Percentiles rank a stretch among this genome's conserved stretches.
These are phyloP conservation scores for Aspergillus oerlinghausenensis DNA, from an alignment of 2,329 filamentous ascomycete genomes.

Conservation along the genomic window DNA sequence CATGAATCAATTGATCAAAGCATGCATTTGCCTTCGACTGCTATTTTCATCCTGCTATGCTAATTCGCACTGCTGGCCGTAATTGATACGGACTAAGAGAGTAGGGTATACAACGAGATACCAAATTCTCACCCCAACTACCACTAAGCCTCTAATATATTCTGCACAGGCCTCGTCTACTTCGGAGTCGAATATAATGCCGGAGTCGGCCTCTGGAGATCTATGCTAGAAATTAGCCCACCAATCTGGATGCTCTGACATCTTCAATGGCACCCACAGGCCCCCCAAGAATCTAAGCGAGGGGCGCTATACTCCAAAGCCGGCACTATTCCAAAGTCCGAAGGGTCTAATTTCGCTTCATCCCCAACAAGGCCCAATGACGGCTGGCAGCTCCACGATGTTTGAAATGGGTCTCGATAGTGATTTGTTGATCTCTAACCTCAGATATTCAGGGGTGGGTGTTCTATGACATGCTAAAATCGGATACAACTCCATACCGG, in stretches of 20 bases:
- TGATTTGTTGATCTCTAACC: neutral
- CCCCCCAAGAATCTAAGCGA: neutral
- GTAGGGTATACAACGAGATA: no score
- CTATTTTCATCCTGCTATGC: neutral
- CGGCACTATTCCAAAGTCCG: neutral
- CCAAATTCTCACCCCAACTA: no score
- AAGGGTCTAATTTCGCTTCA: neutral
- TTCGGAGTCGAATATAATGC: neutral
- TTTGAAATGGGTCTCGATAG: neutral
- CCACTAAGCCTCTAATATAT: neutral
- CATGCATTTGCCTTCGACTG: neutral
- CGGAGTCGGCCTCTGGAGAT: neutral
- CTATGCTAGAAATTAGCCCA: neutral
- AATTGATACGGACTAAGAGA: no score
- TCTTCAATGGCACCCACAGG: neutral
- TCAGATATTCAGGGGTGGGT: neutral
- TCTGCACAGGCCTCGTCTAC: no score
- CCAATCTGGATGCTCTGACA: neutral
- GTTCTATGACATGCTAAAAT: neutral
- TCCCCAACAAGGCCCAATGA: neutral
- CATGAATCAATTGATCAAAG: neutral
- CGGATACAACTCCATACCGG: conserved; percentile 1
- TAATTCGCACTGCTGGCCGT: no score
- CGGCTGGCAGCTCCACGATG: neutral
- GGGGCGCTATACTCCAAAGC: neutral